These are phyloP conservation scores for Ambrosia artemisiifolia DNA, from an alignment of 129 eudicot genomes.

Conservation along the genomic window DNA sequence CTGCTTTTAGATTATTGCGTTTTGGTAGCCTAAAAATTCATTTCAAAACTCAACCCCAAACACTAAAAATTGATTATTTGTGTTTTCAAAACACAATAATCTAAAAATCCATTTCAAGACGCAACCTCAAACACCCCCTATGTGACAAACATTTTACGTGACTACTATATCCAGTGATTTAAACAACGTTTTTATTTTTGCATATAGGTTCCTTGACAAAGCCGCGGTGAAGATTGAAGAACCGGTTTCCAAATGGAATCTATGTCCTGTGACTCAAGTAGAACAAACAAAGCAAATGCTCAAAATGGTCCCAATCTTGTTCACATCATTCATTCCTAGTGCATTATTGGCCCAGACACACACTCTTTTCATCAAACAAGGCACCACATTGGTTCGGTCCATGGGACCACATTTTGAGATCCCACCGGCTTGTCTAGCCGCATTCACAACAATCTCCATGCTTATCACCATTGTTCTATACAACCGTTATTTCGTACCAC, in stretches of 20 bases:
- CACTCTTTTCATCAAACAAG: conserved; percentile 60
- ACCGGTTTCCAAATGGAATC: conserved; percentile 31
- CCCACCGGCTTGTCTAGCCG: conserved; percentile 61
- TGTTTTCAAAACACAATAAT: too few species aligned
- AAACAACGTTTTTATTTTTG: background rate
- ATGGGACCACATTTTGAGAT: conserved; percentile 49
- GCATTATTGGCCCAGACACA: conserved; percentile 35
- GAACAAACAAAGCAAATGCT: conserved; percentile 62
- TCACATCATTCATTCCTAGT: conserved; percentile 47
- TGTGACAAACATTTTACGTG: background rate
- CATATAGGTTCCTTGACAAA: conserved; percentile 43
- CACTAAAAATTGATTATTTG: too few species aligned
- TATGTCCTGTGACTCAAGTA: conserved; percentile 54
- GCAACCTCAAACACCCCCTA: too few species aligned
- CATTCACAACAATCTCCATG: conserved; percentile 49
- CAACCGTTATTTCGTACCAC: conserved; percentile 46
- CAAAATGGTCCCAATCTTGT: conserved; percentile 41
- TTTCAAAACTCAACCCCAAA: too few species aligned
- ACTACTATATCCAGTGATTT: background rate
- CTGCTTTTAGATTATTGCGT: too few species aligned
- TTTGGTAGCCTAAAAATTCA: too few species aligned
- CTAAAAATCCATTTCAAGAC: too few species aligned
- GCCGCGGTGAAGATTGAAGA: conserved; percentile 41
- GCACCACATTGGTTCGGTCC: conserved; percentile 40
- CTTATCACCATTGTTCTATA: conserved; percentile 38